Evolutionary conservation across 2,329 filamentous ascomycete genomes (phyloP).

Genomic region (Ambrosiella beaveri): DNA sequence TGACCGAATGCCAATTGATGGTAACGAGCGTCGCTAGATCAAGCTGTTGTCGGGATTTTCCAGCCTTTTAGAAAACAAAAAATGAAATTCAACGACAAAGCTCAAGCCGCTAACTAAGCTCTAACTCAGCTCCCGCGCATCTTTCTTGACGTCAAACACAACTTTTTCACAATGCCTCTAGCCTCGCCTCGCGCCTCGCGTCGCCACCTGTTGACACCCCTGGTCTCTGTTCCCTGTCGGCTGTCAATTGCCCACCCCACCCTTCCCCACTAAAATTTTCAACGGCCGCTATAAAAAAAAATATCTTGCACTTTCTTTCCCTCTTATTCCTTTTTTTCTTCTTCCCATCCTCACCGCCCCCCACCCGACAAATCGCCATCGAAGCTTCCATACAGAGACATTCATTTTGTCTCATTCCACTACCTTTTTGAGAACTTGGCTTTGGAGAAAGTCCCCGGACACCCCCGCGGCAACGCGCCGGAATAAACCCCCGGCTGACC

Average conservation of each 20-base stretch:
- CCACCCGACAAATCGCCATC: conserved; percentile 99
- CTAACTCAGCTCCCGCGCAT: too few relatives aligned
- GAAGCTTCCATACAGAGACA: conserved; percentile 87
- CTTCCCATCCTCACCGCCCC: conserved; percentile 44
- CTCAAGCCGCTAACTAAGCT: too few relatives aligned
- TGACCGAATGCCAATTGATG: neutral
- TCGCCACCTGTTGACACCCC: neutral
- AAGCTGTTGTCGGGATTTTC: neutral
- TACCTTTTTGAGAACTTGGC: conserved; percentile 43
- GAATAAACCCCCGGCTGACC: conserved; percentile 42
- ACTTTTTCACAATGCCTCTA: neutral
- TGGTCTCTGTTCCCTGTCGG: neutral
- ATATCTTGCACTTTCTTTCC: conserved; percentile 11
- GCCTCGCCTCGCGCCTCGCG: neutral
- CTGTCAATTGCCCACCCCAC: neutral
- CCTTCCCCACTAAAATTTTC: conserved; percentile 13
- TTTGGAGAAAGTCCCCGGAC: conserved; percentile 99
- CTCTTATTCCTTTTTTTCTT: conserved; percentile 16
- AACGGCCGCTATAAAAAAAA: conserved; percentile 3
- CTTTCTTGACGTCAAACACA: neutral
- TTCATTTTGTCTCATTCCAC: conserved; percentile 12
- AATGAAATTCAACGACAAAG: too few relatives aligned
- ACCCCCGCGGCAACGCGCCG: conserved; percentile 91
- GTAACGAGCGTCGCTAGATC: neutral
- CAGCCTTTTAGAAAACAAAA: neutral